Evolutionary conservation across 805 yeast species (phyloP).

Genomic region (Candida sphagnicola): DNA sequence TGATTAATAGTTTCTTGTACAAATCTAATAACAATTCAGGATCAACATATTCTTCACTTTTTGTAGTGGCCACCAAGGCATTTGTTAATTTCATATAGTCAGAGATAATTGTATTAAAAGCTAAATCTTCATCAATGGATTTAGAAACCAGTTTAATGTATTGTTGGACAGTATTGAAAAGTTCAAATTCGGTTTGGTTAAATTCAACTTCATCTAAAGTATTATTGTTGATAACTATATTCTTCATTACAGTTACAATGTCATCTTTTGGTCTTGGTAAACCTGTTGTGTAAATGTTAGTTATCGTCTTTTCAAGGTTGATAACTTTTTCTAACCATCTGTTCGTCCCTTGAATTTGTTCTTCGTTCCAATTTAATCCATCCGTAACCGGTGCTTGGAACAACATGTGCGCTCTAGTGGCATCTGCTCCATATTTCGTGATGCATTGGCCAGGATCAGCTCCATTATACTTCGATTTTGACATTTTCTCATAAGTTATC

Average conservation of each 20-base stretch:
- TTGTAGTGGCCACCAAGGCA: constrained; percentile 36
- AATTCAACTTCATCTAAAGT: constrained; percentile 17
- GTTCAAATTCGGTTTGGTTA: constrained; percentile 44
- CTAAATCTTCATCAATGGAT: constrained; percentile 54
- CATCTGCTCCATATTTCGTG: constrained; percentile 80
- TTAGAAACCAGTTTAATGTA: constrained; percentile 48
- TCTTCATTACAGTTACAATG: constrained; percentile 7
- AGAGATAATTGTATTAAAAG: constrained; percentile 82
- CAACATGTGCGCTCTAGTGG: constrained; percentile 86
- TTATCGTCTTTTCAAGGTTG: constrained; percentile 18
- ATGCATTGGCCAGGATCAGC: constrained; percentile 85
- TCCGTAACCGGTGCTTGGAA: constrained; percentile 90
- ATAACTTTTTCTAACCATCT: constrained; percentile 76
- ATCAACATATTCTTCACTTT: constrained; percentile 27
- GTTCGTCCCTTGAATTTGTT: constrained; percentile 79
- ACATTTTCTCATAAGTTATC: constrained; percentile 84
- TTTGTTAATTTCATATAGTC: constrained; percentile 79
- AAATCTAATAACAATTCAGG: constrained; percentile 43
- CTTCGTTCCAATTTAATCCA: constrained; percentile 84
- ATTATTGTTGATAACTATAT: constrained; percentile 18
- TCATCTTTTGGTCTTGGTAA: constrained; percentile 1
- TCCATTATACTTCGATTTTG: constrained; percentile 93
- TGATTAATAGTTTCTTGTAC: constrained; percentile 51
- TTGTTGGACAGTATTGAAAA: constrained; percentile 56
- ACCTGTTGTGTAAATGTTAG: neutral